Evolutionary conservation across 1,284 basidiomycete species (phyloP), one percentile per base, ranked within the genome.

Genomic region (Ustilago tritici): DNA sequence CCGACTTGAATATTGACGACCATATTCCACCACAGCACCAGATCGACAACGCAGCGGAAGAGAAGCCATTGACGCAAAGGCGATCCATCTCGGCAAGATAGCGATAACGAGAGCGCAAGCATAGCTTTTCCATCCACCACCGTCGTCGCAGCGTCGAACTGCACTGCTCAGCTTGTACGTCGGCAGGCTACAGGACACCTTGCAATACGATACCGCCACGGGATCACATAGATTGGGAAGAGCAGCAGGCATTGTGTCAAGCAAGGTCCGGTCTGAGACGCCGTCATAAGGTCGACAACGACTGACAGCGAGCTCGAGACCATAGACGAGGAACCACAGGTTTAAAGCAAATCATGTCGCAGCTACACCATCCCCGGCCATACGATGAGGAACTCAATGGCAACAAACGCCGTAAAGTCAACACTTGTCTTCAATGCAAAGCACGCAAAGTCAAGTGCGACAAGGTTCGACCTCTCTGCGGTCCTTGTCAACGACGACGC

Each of bases 391-490:
- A 77, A 9, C 32, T 41, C 17, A 59, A 52, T 12, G 58, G 70
- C 56, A 66, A 69, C 70, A 83, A 84, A 56, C 67, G 83, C 1
- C 76, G 83, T 49, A 84, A 84, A 54, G 81, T 84, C 60, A 84
- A 84, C 62, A 84, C 83, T 23, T 84, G 83, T 50, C 71, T 83
- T 4, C 80, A 81, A n/a, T 84, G 83, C 76, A 84, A 84, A 69
- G 71, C 70, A 19, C 76, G 78, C 35, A 80, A 80, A 52, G 80
- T 80, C 15, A 81, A 82, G 61, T 84, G 82, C 57, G 83, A 84
- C 75, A 79, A 81, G 60, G 78, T 76, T 36, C 76, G 81, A 5
- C 83, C 83, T 1, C 75, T 79, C 49, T 84, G 83, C 28, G 83
- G 83, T 1, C 82, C 80, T 28, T 84, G 83, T 55, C 78, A 78